Percentiles rank a stretch among this genome's conserved stretches.
These are phyloP conservation scores for Hymenoscyphus infarciens DNA, from an alignment of 2,329 filamentous ascomycete species.

Conservation along the genomic window DNA sequence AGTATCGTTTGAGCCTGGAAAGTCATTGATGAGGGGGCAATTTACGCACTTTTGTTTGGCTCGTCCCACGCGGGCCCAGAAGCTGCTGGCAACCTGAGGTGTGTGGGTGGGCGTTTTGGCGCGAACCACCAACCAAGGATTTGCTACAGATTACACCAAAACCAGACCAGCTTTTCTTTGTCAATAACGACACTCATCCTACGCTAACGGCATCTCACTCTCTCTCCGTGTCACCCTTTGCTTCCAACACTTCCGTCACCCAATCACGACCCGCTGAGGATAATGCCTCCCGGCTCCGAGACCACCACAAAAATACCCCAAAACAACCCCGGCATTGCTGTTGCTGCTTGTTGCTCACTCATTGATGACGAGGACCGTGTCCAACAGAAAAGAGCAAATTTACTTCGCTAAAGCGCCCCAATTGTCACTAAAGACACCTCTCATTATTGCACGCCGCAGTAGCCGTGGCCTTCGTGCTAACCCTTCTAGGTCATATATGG, in stretches of 20 bases:
- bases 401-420: neutral
- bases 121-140: conserved; percentile 8
- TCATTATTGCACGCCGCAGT: neutral
- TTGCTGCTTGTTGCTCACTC: neutral
- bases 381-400: neutral
- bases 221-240: conserved; percentile 17
- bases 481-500: neutral
- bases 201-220: conserved; percentile 17
- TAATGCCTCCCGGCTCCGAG: neutral
- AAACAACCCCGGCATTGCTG: neutral
- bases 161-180: neutral
- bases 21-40: conserved; percentile 2
- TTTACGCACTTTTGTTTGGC: neutral
- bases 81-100: conserved; percentile 2
- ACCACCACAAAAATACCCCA: neutral
- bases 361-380: neutral
- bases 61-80: neutral
- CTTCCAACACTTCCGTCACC: neutral
- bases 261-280: neutral
- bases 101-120: neutral
- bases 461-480: neutral
- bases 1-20: neutral
- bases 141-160: conserved; percentile 9
- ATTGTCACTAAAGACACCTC: neutral
- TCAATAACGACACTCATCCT: conserved; percentile 22